phyloP scores from a whole-genome alignment of 192 early-diverging fungal species.

The Rhizoclosmatium globosum region DNA sequence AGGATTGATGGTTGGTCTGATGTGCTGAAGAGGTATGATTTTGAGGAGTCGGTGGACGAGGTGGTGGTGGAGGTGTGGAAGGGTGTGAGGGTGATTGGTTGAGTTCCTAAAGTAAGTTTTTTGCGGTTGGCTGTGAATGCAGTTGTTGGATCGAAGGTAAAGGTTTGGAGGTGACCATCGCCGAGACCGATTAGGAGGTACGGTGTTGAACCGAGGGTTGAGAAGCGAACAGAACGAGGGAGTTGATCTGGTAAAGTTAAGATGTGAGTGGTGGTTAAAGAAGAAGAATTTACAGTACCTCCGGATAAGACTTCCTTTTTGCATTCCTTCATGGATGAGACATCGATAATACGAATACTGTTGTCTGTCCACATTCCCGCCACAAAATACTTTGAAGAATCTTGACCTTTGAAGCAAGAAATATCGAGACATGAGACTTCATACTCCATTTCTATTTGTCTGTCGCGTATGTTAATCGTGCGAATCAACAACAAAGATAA shows the following conservation, averaged over 20 bases:
- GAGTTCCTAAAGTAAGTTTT: constrained; percentile 77
- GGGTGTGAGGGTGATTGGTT: constrained; percentile 70
- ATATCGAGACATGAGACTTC: constrained; percentile 83
- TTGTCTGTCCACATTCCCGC: constrained; percentile 81
- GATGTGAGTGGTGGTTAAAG: background rate
- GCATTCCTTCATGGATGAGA: constrained; percentile 63
- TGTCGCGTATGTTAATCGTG: constrained; percentile 17
- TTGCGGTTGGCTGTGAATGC: constrained; percentile 58
- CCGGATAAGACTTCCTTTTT: constrained; percentile 56
- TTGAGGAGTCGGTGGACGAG: constrained; percentile 50
- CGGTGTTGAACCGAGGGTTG: constrained; percentile 65
- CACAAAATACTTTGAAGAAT: constrained; percentile 43
- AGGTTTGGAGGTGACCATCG: constrained; percentile 87
- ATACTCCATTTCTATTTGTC: constrained; percentile 56
- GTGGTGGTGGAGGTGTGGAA: constrained; percentile 59
- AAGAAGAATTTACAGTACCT: constrained; percentile 29
- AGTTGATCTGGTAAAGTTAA: constrained; percentile 47
- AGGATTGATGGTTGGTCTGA: constrained; percentile 87
- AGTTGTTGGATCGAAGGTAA: constrained; percentile 56
- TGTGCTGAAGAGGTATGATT: constrained; percentile 75
- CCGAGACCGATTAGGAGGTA: constrained; percentile 85
- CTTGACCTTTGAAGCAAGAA: constrained; percentile 43
- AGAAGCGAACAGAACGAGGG: constrained; percentile 69
- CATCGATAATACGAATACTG: constrained; percentile 64
- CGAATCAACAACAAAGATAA: background rate